Evolutionary conservation across 2,329 filamentous ascomycete genomes (phyloP), one percentile per base, ranked within the genome.

Genomic region (Grosmannia serpens): DNA sequence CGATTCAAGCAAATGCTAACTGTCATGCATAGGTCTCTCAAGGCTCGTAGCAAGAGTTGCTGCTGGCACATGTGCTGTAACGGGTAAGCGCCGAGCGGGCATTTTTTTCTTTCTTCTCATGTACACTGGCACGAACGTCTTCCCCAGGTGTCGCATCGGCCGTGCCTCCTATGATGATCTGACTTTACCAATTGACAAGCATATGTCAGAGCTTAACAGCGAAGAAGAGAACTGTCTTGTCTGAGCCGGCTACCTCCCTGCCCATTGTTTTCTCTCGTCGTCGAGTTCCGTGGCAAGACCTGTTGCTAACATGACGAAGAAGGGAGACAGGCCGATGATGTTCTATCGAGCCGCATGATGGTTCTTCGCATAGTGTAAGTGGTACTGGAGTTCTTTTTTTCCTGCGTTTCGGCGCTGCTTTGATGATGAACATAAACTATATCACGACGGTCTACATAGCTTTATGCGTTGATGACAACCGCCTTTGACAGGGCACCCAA

Each of bases 161-260:
- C 27, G 56, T 63, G 61, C 62, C 61, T 67, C 67, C 71, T 67
- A 84, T 94, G 89, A 94, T 94, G 89, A 94, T 81, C 73, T 79
- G 83, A 90, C 86, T 79, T 77, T 80, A 81, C 78, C 73, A 75
- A 86, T 84, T 83, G 89, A 95, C 90, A 95, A 95, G 89, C 89
- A 95, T 95, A 95, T 95, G 89, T 95, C 90, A 81, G 86, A 95
- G 90, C 84, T 79, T 76, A 63, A 71, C 70, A 70, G 77, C 76
- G 61, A 68, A 69, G 73, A 79, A 70, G 80, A 82, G 66, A 74
- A 63, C 57, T 67, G 73, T 76, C 70, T 67, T 74, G 67, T 73
- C 75, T 77, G 75, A 77, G 62, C 46, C 51, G 26, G 52, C 72
- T 77, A 73, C 77, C 81, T n/a, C 17, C 26, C 44, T 33, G 20